Conservation (phyloP, 306 rosid genomes). For the Acacia acuminata region DNA sequence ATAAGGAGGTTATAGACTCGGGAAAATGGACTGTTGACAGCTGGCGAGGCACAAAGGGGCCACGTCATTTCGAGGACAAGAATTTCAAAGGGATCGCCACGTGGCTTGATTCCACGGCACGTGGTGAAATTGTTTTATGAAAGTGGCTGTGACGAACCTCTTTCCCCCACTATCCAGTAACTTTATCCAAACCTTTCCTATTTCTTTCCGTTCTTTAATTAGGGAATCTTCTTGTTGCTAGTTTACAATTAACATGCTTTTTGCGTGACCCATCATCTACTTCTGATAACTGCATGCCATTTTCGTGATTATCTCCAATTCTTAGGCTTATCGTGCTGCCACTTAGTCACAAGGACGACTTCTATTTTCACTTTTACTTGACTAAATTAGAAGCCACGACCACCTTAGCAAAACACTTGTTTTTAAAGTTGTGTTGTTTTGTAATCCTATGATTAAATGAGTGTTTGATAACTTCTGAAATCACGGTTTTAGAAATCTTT, state of each 20-base stretch:
- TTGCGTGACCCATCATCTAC: not conserved
- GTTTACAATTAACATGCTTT: constrained; percentile 10
- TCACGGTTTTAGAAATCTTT: too few relatives aligned
- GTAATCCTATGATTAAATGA: too few relatives aligned
- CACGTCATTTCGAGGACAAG: not conserved
- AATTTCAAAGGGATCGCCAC: not conserved
- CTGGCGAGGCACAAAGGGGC: not conserved
- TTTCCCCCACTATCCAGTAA: not conserved
- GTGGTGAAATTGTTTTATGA: not conserved
- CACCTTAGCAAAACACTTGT: too few relatives aligned
- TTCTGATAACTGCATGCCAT: not conserved
- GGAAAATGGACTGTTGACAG: not conserved
- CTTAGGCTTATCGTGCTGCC: not conserved
- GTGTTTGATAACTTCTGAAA: too few relatives aligned
- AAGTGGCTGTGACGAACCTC: not conserved
- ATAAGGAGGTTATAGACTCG: not conserved
- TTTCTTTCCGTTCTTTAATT: not conserved
- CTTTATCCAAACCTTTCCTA: not conserved
- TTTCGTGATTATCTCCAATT: not conserved
- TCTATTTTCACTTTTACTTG: too few relatives aligned
- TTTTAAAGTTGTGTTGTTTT: too few relatives aligned
- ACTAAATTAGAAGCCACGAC: too few relatives aligned
- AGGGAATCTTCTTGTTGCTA: not conserved
- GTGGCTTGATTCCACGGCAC: not conserved
- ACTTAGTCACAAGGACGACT: too few relatives aligned